Conservation (phyloP, 768 basidiomycete species). For the Stropharia rugosoannulata region DNA sequence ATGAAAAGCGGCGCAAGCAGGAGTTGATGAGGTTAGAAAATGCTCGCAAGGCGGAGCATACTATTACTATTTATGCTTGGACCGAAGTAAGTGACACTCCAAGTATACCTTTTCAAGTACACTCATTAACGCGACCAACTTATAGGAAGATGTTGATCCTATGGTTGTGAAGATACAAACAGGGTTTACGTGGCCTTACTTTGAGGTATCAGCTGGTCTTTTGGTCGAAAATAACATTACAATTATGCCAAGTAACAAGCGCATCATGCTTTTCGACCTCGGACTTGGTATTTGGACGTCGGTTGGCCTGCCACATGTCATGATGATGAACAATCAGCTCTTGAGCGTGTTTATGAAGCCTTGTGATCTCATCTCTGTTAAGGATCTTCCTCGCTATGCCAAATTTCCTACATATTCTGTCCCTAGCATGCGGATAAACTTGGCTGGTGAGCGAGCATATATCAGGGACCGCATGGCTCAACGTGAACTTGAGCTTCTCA, state of each 20-base stretch:
- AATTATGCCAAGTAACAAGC: not conserved
- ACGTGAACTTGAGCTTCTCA: too few species aligned
- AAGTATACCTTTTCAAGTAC: not conserved
- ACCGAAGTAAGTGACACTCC: not conserved
- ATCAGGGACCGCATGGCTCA: too few species aligned
- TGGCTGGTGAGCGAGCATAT: too few species aligned
- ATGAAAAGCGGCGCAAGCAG: not conserved
- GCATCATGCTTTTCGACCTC: not conserved
- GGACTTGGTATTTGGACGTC: not conserved
- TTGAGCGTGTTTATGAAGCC: too few species aligned
- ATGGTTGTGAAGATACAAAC: not conserved
- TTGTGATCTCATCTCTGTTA: too few species aligned
- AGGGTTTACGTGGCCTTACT: not conserved
- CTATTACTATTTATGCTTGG: not conserved
- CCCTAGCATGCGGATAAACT: too few species aligned
- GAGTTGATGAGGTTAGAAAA: not conserved
- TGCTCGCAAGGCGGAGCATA: not conserved
- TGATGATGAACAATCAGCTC: not conserved
- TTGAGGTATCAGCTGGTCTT: not conserved
- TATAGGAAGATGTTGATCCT: not conserved
- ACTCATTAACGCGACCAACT: not conserved
- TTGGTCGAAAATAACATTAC: not conserved
- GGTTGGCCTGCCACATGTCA: not conserved
- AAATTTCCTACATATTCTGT: not conserved
- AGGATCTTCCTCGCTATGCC: too few species aligned